Evolutionary conservation across 345 rosid species (phyloP).

Genomic region (Eutrema heterophyllum): DNA sequence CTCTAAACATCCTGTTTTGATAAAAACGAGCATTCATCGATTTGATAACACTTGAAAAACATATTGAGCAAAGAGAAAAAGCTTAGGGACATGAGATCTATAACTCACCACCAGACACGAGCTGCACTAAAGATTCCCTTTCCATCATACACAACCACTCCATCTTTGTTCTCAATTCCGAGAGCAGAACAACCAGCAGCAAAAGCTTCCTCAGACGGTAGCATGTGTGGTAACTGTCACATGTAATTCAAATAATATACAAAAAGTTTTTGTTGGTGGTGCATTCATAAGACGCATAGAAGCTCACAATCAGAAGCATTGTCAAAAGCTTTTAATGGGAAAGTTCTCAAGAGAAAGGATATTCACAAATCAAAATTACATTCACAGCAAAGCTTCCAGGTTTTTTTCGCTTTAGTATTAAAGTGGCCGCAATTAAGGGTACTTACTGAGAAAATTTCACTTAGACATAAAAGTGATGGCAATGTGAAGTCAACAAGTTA

Average conservation of each 20-base stretch:
- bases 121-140: conserved; percentile 97
- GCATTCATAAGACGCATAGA: neutral
- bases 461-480: neutral
- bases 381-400: neutral
- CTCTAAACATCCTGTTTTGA: conserved; percentile 86
- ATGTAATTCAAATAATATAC: neutral
- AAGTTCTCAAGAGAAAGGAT: neutral
- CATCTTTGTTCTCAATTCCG: conserved; percentile 86
- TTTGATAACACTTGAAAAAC: neutral
- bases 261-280: neutral
- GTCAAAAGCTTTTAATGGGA: neutral
- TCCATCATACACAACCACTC: conserved; percentile 93
- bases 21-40: conserved; percentile 4
- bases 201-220: conserved; percentile 95
- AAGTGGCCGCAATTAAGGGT: neutral
- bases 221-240: conserved; percentile 95
- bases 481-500: neutral
- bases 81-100: neutral
- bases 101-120: conserved; percentile 97
- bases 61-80: neutral
- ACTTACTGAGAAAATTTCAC: neutral
- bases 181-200: conserved; percentile 96
- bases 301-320: neutral
- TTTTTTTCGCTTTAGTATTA: neutral
- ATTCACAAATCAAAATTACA: neutral